Percentiles rank a stretch among this genome's conserved stretches.
Evolutionary conservation across 306 rosid species (phyloP).

Genomic region (cucumber (Cucumis sativus)): Cucumber_9930_V3 NC_026660.2:22941501-22942000

Average conservation of each 20-base stretch:
- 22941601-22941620: constrained; percentile 22
- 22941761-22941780: background rate
- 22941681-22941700: constrained; percentile 6
- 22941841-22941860: background rate
- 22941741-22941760: constrained; percentile 72
- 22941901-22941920: background rate
- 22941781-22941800: background rate
- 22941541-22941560: constrained; percentile 25
- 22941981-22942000: background rate
- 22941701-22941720: constrained; percentile 39
- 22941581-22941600: constrained; percentile 32
- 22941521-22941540: constrained; percentile 10
- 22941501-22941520: constrained; percentile 56
- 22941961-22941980: constrained; percentile 7
- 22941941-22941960: constrained; percentile 7
- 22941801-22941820: constrained; percentile 1
- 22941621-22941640: constrained; percentile 25
- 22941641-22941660: constrained; percentile 19
- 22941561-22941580: constrained; percentile 12
- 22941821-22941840: background rate
- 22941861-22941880: background rate
- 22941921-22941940: background rate
- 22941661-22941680: constrained; percentile 22
- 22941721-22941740: constrained; percentile 92
- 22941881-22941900: background rate